Conservation (phyloP, 2,329 filamentous ascomycete genomes). For the Trichoderma asperellum region DNA sequence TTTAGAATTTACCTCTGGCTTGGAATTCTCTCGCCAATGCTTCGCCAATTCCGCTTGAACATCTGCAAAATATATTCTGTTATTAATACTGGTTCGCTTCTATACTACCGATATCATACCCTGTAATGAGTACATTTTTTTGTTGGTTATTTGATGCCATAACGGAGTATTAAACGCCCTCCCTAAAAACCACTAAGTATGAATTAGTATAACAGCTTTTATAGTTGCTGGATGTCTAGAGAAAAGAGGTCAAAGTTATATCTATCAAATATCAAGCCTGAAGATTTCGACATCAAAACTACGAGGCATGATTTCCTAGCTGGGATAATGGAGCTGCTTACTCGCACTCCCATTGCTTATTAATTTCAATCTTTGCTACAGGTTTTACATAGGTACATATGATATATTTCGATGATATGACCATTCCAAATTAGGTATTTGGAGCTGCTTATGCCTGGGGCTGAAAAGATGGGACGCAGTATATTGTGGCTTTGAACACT, state of each 20-base stretch:
- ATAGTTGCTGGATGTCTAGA: neutral
- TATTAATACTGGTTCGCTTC: neutral
- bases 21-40: neutral
- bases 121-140: neutral
- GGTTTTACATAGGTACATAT: too few species aligned
- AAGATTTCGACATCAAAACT: neutral
- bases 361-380: too few species aligned
- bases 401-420: neutral
- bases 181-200: neutral
- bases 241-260: neutral
- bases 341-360: neutral
- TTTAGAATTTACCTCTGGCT: neutral
- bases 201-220: neutral
- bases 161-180: neutral
- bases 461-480: neutral
- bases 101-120: neutral
- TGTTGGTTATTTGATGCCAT: neutral
- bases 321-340: conserved; percentile 9
- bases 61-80: neutral
- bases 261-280: neutral
- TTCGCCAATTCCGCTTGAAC: neutral
- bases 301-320: neutral
- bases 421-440: neutral
- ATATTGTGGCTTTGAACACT: neutral
- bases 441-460: neutral